Evolutionary conservation across 495 filamentous ascomycete species (phyloP).

Genomic region (Neurospora tetrasperma): DNA sequence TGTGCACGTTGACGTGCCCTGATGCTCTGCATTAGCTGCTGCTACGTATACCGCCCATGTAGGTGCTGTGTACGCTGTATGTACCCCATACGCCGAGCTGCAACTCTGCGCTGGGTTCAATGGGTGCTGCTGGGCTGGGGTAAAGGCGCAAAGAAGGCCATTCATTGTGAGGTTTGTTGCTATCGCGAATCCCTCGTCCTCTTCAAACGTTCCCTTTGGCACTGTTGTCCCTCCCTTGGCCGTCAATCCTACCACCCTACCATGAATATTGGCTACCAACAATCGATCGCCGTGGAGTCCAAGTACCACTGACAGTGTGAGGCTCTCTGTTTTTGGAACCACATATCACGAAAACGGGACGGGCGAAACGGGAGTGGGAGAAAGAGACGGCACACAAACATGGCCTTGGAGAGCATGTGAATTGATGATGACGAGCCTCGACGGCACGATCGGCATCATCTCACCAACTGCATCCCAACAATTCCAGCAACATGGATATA

Average conservation of each 20-base stretch:
- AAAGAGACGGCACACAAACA: neutral
- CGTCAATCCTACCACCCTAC: too few species aligned
- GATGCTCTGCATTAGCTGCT: neutral
- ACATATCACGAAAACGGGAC: neutral
- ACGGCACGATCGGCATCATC: neutral
- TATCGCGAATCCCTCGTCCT: neutral
- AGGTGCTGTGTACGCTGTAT: neutral
- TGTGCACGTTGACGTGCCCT: neutral
- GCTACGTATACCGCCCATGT: neutral
- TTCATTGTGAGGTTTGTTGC: neutral
- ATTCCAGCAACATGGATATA: neutral
- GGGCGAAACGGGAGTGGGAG: neutral
- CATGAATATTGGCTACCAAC: neutral
- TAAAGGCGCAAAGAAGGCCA: neutral
- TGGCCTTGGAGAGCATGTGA: neutral
- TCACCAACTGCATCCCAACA: neutral
- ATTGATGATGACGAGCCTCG: neutral
- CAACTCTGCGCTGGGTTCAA: neutral
- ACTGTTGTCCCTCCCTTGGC: neutral
- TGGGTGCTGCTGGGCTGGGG: neutral
- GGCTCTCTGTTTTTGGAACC: neutral
- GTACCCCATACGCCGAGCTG: neutral
- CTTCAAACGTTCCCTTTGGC: neutral
- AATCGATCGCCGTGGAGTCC: neutral
- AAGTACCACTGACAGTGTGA: neutral